These are phyloP conservation scores for Tieghemostelium lacteum DNA, from an alignment of 78 protist genomes.

Conservation along the genomic window DNA sequence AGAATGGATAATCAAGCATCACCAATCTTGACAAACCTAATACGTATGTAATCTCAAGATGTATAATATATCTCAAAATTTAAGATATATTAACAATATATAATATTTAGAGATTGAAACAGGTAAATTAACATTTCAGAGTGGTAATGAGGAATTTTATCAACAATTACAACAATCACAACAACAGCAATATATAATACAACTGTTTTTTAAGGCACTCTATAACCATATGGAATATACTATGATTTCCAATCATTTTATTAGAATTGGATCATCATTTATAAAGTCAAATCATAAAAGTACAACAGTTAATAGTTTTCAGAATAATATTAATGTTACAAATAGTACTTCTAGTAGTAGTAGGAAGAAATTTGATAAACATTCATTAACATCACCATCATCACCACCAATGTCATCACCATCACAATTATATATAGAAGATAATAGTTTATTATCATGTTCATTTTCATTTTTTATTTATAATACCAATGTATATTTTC, in stretches of 20 bases:
- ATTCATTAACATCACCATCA: neutral
- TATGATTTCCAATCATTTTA: conserved; percentile 39
- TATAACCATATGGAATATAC: neutral
- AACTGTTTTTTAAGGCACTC: neutral
- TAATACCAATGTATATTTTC: conserved; percentile 27
- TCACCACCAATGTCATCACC: neutral
- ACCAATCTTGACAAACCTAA: neutral
- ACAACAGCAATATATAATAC: neutral
- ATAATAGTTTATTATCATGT: conserved; percentile 32
- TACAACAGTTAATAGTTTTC: neutral
- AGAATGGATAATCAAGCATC: neutral
- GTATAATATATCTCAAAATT: neutral
- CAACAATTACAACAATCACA: neutral
- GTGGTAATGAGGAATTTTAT: neutral
- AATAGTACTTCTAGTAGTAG: neutral
- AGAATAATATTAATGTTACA: neutral
- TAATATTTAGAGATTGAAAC: conserved; percentile 35
- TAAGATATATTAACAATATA: neutral
- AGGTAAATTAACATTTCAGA: conserved; percentile 15
- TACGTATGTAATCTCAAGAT: conserved; percentile 10
- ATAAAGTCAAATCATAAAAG: conserved; percentile 3
- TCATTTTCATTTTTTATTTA: conserved; percentile 55
- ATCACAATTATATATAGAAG: conserved; percentile 7
- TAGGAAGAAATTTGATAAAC: neutral
- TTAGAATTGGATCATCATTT: conserved; percentile 51